A percentile compares a stretch with the other conserved stretches of the same genome.
Conservation (phyloP, 805 yeast species). For the Nakazawaea pomicola region DNA sequence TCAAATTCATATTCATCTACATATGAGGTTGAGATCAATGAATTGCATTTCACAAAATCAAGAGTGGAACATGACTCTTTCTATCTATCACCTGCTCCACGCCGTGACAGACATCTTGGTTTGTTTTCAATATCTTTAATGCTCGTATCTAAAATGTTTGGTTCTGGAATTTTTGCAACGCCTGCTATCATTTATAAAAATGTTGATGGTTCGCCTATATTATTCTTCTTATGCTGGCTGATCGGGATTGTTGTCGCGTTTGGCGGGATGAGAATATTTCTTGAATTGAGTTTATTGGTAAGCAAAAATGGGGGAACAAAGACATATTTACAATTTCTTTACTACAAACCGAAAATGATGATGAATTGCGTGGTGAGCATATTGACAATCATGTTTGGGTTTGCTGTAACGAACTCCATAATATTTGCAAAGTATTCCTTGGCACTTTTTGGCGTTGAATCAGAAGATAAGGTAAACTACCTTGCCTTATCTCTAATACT, state of each 20-base stretch:
- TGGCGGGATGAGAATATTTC: constrained; percentile 50
- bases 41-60: constrained; percentile 4
- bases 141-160: constrained; percentile 55
- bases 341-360: constrained; percentile 45
- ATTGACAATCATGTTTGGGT: constrained; percentile 49
- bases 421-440: constrained; percentile 59
- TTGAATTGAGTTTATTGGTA: constrained; percentile 56
- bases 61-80: constrained; percentile 12
- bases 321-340: constrained; percentile 54
- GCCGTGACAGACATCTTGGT: constrained; percentile 63
- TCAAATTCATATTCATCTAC: constrained; percentile 9
- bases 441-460: constrained; percentile 32
- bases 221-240: constrained; percentile 51
- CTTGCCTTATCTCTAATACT: constrained; percentile 28
- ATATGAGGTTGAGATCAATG: constrained; percentile 7
- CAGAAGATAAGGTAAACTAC: constrained; percentile 27
- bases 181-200: constrained; percentile 53
- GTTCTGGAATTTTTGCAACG: constrained; percentile 62
- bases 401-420: constrained; percentile 48
- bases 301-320: constrained; percentile 66
- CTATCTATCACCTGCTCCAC: constrained; percentile 22
- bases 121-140: constrained; percentile 51
- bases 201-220: constrained; percentile 49
- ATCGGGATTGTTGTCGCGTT: constrained; percentile 49
- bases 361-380: constrained; percentile 46